Evolutionary conservation across 805 yeast genomes (phyloP).

Genomic region (Candida maltosa): DNA sequence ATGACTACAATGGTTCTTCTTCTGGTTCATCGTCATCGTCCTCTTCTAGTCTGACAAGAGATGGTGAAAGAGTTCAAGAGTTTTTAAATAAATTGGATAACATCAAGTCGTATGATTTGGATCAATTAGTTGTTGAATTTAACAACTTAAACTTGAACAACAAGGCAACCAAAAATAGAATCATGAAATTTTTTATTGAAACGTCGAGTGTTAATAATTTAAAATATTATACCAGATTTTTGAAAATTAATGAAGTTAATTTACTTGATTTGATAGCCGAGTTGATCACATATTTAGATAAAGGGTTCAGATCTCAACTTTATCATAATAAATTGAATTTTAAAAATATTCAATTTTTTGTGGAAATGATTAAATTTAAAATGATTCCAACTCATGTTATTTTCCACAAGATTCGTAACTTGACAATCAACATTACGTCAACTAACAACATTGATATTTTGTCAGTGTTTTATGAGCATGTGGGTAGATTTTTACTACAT

Average conservation of each 20-base stretch:
- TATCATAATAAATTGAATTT: slow-evolving; percentile 50
- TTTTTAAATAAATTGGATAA: slow-evolving; percentile 43
- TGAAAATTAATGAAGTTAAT: slow-evolving; percentile 53
- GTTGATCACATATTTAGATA: slow-evolving; percentile 52
- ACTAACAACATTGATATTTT: slow-evolving; percentile 67
- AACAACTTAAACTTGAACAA: slow-evolving; percentile 56
- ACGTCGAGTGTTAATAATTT: slow-evolving; percentile 44
- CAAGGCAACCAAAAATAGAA: slow-evolving; percentile 66
- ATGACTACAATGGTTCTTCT: slow-evolving; percentile 8
- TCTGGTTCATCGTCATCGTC: slow-evolving; percentile 7
- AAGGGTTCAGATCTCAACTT: slow-evolving; percentile 58
- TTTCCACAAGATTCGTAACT: slow-evolving; percentile 66
- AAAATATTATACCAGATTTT: slow-evolving; percentile 59
- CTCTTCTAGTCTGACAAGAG: slow-evolving; percentile 11
- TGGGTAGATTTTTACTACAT: slow-evolving; percentile 64
- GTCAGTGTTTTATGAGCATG: slow-evolving; percentile 65
- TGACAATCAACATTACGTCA: slow-evolving; percentile 49
- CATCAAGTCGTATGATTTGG: slow-evolving; percentile 49
- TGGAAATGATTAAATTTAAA: slow-evolving; percentile 75
- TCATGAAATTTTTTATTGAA: slow-evolving; percentile 54
- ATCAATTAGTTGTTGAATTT: slow-evolving; percentile 44
- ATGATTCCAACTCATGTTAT: slow-evolving; percentile 67
- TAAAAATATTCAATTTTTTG: slow-evolving; percentile 57
- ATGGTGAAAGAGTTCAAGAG: slow-evolving; percentile 38
- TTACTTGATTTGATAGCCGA: slow-evolving; percentile 52